phyloP scores from a whole-genome alignment of 1,284 basidiomycete species.

The Melampsora larici-populina region DNA sequence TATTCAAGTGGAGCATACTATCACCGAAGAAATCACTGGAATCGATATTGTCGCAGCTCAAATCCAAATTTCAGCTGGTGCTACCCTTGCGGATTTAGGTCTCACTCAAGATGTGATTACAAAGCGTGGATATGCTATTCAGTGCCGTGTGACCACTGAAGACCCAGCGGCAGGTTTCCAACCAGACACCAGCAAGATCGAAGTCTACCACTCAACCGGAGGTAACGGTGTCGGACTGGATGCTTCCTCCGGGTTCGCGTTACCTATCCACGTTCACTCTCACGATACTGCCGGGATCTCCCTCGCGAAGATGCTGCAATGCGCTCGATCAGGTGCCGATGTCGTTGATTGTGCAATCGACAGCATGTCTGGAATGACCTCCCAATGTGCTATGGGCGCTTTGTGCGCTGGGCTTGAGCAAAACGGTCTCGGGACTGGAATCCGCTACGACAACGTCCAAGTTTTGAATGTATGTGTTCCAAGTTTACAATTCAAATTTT shows the following conservation, averaged over 20 bases:
- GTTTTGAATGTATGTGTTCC: constrained; percentile 67
- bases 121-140: constrained; percentile 95
- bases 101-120: constrained; percentile 94
- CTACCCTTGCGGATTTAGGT: constrained; percentile 89
- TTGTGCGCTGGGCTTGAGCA: too few relatives aligned
- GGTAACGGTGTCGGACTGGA: constrained; percentile 98
- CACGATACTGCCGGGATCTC: constrained; percentile 98
- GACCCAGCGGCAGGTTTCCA: constrained; percentile 88
- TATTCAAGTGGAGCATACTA: constrained; percentile 96
- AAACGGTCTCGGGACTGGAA: too few relatives aligned
- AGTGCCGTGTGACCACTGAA: constrained; percentile 99
- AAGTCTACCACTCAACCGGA: constrained; percentile 96
- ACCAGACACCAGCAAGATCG: constrained; percentile 98
- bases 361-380: too few relatives aligned
- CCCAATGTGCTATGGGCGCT: too few relatives aligned
- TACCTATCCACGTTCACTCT: too few relatives aligned
- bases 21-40: constrained; percentile 90
- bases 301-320: constrained; percentile 90
- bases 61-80: constrained; percentile 97
- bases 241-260: constrained; percentile 93
- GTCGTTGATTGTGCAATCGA: too few relatives aligned
- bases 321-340: constrained; percentile 85
- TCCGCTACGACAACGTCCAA: constrained; percentile 98
- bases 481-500: neutral
- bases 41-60: constrained; percentile 98